Conservation (phyloP, 805 yeast species). For the Ogataea trehaloabstinens region DNA sequence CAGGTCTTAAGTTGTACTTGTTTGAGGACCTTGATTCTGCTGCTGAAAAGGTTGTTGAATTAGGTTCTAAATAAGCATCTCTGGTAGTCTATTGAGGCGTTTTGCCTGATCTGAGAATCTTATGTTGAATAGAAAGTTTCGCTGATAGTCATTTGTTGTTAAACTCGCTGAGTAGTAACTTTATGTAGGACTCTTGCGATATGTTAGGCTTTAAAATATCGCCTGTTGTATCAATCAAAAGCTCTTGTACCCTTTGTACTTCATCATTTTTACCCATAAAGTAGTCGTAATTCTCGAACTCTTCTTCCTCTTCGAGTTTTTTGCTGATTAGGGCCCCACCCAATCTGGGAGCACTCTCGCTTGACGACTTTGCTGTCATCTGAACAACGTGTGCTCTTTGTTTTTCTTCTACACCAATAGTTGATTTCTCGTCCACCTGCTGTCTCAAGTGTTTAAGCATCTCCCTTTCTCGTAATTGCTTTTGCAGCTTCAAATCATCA, state of each 20-base stretch:
- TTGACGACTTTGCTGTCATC: constrained; percentile 68
- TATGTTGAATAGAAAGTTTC: background rate
- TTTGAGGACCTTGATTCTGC: constrained; percentile 95
- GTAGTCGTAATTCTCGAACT: constrained; percentile 43
- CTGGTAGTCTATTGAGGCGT: background rate
- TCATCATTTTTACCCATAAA: constrained; percentile 36
- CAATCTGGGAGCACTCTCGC: constrained; percentile 55
- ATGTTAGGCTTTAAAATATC: constrained; percentile 21
- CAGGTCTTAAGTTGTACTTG: constrained; percentile 90
- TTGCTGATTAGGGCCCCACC: constrained; percentile 71
- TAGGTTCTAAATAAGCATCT: constrained; percentile 36
- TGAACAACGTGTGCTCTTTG: constrained; percentile 63
- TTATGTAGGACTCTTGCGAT: constrained; percentile 33
- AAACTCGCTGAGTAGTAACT: constrained; percentile 26
- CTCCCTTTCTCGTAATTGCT: constrained; percentile 41
- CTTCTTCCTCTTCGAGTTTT: constrained; percentile 63
- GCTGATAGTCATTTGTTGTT: background rate
- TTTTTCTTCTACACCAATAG: constrained; percentile 27
- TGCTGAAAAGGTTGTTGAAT: constrained; percentile 89
- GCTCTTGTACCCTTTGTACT: constrained; percentile 25
- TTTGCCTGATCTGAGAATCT: background rate
- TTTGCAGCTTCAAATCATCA: constrained; percentile 46
- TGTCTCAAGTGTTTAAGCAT: constrained; percentile 36
- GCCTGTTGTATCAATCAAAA: constrained; percentile 22
- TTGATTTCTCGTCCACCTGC: constrained; percentile 37